Base-by-base conservation (phyloP, 75 land plant species). In the Pinus taeda region DNA sequence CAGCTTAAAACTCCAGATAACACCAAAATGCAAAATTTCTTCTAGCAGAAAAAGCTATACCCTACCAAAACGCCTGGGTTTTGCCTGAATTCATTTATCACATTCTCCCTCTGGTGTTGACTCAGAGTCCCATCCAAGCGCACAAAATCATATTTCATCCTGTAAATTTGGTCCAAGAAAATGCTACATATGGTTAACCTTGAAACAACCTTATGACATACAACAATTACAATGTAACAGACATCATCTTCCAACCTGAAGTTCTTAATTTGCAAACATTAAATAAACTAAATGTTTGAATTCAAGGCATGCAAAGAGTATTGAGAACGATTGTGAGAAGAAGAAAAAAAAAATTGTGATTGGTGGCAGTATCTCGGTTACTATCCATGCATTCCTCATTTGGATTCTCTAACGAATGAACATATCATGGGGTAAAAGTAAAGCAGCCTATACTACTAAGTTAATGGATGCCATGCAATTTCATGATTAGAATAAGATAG, bases 71-170 rank as follows among this genome's bases (percentile, higher is more conserved):
- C 84, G 36, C 78, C 75, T 74, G 77, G 77, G 22, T 94, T 87
- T 63, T 85, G 86, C 57, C 88, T 85, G 83, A 96, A 96, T 64
- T 94, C 85, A 65, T 85, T 89, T 11, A 96, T 83, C 9, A 96
- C 98, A 75, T 82, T 94, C 80, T 96, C 98, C n/a, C 99, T 82
- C 45, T 96, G 97, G 30, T 83, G 93, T 65, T 87, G 99, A 67
- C 49, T 93, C 49, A 96, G 66, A 15, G 95, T 87, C 57, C 99
- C 99, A 88, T 96, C 98, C 72, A 96, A 77, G 26, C 99, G 91
- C 76, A 92, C 78, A 91, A 84, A 96, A 67, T 76, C 24, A 26
- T 90, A 77, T 30, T 85, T 87, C 75, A 63, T 83, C 88, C 98
- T 96, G 93, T 6, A 78, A 79, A 18, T 37, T 57, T 61, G 22